phyloP scores from a whole-genome alignment of 441 rosid genomes.

The Croton setiger region DNA sequence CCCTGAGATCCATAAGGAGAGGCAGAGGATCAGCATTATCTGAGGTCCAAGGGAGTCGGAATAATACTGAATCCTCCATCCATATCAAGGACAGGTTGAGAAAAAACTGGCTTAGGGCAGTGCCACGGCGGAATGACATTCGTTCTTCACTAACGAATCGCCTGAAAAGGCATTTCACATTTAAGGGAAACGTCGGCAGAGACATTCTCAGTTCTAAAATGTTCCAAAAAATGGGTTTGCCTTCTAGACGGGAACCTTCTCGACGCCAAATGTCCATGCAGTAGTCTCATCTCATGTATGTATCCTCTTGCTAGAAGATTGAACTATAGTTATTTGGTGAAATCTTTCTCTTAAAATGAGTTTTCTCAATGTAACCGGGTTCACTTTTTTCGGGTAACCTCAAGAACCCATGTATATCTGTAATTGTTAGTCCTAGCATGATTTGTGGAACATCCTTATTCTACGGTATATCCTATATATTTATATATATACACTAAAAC shows the following conservation, averaged over 20 bases:
- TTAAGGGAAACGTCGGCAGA: constrained; percentile 37
- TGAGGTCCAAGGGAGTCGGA: constrained; percentile 33
- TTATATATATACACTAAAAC: no score
- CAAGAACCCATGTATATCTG: constrained; percentile 21
- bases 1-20: constrained; percentile 57
- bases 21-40: constrained; percentile 43
- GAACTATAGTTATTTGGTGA: constrained; percentile 20
- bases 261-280: constrained; percentile 20
- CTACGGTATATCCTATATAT: not conserved
- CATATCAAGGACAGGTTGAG: constrained; percentile 36
- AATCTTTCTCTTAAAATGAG: constrained; percentile 8
- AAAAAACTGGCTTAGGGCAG: constrained; percentile 34
- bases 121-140: constrained; percentile 22
- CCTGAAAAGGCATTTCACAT: constrained; percentile 46
- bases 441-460: constrained; percentile 12
- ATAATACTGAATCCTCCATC: constrained; percentile 29
- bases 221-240: constrained; percentile 36
- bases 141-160: constrained; percentile 41
- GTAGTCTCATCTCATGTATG: constrained; percentile 21
- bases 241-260: constrained; percentile 30
- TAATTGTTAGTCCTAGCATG: not conserved
- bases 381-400: constrained; percentile 11
- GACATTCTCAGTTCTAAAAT: constrained; percentile 30
- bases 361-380: constrained; percentile 11
- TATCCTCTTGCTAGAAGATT: constrained; percentile 26